A percentile compares a stretch with the other conserved stretches of the same genome.
Evolutionary conservation across 2,329 filamentous ascomycete species (phyloP).

Genomic region (Thelonectria discophora): DNA sequence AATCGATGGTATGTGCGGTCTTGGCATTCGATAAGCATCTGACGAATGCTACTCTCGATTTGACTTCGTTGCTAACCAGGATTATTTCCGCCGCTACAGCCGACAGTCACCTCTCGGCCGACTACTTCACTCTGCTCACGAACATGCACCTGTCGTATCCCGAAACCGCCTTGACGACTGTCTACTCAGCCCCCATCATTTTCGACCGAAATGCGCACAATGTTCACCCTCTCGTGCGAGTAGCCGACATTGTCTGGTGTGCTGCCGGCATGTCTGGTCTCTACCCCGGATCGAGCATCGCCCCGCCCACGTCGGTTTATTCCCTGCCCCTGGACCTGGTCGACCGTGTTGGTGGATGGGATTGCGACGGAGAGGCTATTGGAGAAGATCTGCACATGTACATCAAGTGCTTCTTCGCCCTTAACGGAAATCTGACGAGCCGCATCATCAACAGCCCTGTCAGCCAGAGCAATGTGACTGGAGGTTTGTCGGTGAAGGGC

Average conservation of each 20-base stretch:
- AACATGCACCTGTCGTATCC: constrained; percentile 69
- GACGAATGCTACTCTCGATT: constrained; percentile 1
- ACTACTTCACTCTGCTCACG: constrained; percentile 73
- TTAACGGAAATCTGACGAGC: constrained; percentile 73
- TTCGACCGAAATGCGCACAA: constrained; percentile 78
- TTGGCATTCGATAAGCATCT: constrained; percentile 17
- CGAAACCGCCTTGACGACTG: constrained; percentile 67
- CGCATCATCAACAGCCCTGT: constrained; percentile 73
- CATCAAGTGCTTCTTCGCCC: constrained; percentile 79
- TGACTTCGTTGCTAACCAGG: constrained; percentile 20
- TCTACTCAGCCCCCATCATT: constrained; percentile 76
- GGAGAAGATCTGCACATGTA: constrained; percentile 83
- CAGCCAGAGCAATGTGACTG: constrained; percentile 77
- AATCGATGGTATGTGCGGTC: constrained; percentile 70
- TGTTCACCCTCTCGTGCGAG: constrained; percentile 73
- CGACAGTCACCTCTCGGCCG: constrained; percentile 74
- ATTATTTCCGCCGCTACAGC: constrained; percentile 53
- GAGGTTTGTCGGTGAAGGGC: constrained; percentile 61
- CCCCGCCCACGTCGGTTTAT: constrained; percentile 78
- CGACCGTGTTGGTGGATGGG: constrained; percentile 77
- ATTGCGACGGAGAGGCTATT: constrained; percentile 74
- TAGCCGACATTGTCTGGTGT: constrained; percentile 77
- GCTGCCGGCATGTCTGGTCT: constrained; percentile 75
- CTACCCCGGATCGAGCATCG: constrained; percentile 69
- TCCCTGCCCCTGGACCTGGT: constrained; percentile 73